A percentile compares a stretch with the other conserved stretches of the same genome.
phyloP scores from a whole-genome alignment of 2,329 filamentous ascomycete genomes.

The Acrodontium crateriforme region DNA sequence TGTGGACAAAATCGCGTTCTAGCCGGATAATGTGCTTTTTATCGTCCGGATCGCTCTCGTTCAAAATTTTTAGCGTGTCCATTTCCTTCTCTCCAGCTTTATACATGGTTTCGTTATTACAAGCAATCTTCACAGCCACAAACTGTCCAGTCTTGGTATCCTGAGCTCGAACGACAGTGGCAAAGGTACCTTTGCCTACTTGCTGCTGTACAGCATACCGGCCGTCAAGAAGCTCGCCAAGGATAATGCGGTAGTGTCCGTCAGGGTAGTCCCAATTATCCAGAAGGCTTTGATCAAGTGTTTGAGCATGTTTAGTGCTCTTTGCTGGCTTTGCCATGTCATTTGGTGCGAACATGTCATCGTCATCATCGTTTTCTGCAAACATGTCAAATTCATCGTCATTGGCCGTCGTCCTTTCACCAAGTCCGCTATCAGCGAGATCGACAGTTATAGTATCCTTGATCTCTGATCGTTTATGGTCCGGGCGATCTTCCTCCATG shows the following conservation, averaged over 20 bases:
- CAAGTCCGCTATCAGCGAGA: constrained; percentile 1
- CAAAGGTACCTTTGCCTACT: constrained; percentile 90
- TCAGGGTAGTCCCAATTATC: constrained; percentile 91
- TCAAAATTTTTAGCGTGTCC: constrained; percentile 77
- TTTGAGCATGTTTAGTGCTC: constrained; percentile 38
- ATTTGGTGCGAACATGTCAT: constrained; percentile 78
- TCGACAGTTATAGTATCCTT: constrained; percentile 13
- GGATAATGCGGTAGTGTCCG: constrained; percentile 90
- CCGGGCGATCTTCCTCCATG: constrained; percentile 59
- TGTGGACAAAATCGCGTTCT: constrained; percentile 80
- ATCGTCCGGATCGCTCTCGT: constrained; percentile 70
- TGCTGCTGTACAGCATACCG: constrained; percentile 81
- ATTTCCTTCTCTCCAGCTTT: constrained; percentile 94
- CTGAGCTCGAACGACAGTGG: constrained; percentile 78
- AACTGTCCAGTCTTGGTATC: constrained; percentile 55
- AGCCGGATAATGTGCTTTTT: constrained; percentile 87
- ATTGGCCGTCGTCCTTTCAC: constrained; percentile 15
- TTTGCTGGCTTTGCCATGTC: constrained; percentile 33
- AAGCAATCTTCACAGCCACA: constrained; percentile 97
- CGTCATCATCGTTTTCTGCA: constrained; percentile 49
- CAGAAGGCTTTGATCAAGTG: constrained; percentile 59
- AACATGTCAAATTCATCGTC: constrained; percentile 51
- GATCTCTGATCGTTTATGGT: constrained; percentile 14
- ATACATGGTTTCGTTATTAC: constrained; percentile 61
- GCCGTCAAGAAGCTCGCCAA: constrained; percentile 77